Percentiles rank a stretch among this genome's conserved stretches.
Evolutionary conservation across 1,284 basidiomycete species (phyloP).

Genomic region (Rhodotorula mucilaginosa): DNA sequence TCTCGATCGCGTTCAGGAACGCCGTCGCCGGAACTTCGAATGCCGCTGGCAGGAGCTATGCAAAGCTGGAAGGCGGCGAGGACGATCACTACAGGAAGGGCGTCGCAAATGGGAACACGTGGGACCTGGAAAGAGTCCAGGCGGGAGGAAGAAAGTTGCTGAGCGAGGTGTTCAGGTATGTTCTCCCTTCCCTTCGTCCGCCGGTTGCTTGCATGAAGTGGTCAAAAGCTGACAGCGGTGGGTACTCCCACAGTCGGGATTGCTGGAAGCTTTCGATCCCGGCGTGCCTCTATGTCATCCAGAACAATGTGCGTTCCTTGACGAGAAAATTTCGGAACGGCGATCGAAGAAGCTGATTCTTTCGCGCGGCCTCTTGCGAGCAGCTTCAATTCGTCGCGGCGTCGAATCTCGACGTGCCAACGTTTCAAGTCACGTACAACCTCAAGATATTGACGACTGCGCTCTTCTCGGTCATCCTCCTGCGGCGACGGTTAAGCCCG

Average conservation of each 20-base stretch:
- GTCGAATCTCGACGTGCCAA: slow-evolving; percentile 87
- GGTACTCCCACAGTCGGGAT: slow-evolving; percentile 66
- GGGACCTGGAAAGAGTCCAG: background rate
- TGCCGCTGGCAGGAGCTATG: slow-evolving; percentile 12
- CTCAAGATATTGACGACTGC: slow-evolving; percentile 88
- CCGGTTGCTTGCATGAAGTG: no score
- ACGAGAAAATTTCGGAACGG: no score
- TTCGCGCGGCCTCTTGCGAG: no score
- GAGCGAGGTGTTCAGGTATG: slow-evolving; percentile 39
- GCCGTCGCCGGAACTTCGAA: slow-evolving; percentile 12
- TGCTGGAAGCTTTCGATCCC: slow-evolving; percentile 97
- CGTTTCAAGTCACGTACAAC: slow-evolving; percentile 81
- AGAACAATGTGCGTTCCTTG: slow-evolving; percentile 65
- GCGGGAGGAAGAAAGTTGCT: slow-evolving; percentile 14
- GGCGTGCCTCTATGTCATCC: slow-evolving; percentile 90
- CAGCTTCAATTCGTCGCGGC: slow-evolving; percentile 86
- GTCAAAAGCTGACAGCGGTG: background rate
- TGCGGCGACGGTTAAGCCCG: slow-evolving; percentile 72
- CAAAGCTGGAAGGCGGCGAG: slow-evolving; percentile 12
- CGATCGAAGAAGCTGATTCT: background rate
- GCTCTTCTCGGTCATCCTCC: slow-evolving; percentile 82
- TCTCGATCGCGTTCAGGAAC: slow-evolving; percentile 61
- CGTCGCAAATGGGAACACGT: background rate
- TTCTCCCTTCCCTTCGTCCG: background rate
- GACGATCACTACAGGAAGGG: background rate